These are phyloP conservation scores for Funneliformis caledonium DNA, from an alignment of 371 early-diverging fungal species.

Conservation along the genomic window DNA sequence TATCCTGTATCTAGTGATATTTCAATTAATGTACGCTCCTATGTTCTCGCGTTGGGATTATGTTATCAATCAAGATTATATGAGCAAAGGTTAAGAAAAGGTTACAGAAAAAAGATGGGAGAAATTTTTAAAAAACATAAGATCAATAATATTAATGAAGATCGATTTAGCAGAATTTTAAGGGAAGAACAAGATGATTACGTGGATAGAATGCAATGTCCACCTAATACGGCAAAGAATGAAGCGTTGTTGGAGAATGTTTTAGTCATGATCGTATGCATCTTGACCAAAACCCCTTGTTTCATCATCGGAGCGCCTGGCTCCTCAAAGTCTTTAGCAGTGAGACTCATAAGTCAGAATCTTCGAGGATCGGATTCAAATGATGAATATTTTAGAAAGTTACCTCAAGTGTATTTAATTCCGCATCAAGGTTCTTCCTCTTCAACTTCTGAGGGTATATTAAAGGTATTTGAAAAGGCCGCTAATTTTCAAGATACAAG, in stretches of 20 bases:
- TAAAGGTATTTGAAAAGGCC: conserved; percentile 41
- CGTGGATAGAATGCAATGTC: conserved; percentile 27
- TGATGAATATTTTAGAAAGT: conserved; percentile 39
- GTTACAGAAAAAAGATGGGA: conserved; percentile 30
- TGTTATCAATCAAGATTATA: conserved; percentile 42
- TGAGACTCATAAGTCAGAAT: conserved; percentile 39
- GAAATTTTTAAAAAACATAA: not conserved
- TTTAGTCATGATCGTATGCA: conserved; percentile 40
- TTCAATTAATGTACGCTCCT: not conserved
- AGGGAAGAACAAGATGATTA: conserved; percentile 39
- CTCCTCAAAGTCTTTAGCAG: conserved; percentile 39
- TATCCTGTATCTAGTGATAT: not conserved
- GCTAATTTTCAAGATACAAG: conserved; percentile 27
- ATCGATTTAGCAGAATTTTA: not conserved
- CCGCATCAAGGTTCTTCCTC: conserved; percentile 43
- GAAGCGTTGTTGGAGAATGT: conserved; percentile 41
- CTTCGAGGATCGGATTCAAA: conserved; percentile 41
- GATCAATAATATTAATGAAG: not conserved
- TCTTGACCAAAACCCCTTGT: conserved; percentile 37
- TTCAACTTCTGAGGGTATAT: conserved; percentile 41
- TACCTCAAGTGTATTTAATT: conserved; percentile 40
- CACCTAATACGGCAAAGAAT: conserved; percentile 39
- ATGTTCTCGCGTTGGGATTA: conserved; percentile 37
- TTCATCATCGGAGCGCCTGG: conserved; percentile 41
- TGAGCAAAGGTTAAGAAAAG: conserved; percentile 21